Evolutionary conservation across 163 green algal genomes (phyloP).

Genomic region (Scenedesmus sp.): DNA sequence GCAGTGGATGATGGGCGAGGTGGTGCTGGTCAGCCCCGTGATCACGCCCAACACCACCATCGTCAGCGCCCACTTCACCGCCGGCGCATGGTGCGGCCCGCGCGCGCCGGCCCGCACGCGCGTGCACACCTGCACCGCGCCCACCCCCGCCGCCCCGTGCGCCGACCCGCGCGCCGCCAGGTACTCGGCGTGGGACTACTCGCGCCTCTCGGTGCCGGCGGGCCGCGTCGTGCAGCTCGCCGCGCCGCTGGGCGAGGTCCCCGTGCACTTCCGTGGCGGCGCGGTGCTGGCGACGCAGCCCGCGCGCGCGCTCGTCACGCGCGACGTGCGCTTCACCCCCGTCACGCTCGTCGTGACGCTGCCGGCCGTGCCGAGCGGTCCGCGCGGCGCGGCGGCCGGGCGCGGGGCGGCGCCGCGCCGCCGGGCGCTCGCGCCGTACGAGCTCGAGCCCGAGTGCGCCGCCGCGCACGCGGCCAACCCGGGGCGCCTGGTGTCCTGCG

Average conservation of each 20-base stretch:
- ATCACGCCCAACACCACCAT: conserved; percentile 10
- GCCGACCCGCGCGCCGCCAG: neutral
- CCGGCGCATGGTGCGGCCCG: neutral
- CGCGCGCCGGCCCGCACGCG: too few species aligned
- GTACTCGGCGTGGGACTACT: conserved; percentile 42
- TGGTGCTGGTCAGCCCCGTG: conserved; percentile 19
- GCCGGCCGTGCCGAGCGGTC: neutral
- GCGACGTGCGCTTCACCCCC: conserved; percentile 8
- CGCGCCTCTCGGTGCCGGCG: neutral
- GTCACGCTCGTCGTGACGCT: conserved; percentile 36
- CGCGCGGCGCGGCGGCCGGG: neutral
- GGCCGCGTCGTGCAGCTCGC: neutral
- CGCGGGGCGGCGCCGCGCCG: too few species aligned
- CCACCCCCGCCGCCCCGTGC: neutral
- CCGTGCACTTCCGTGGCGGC: conserved; percentile 32
- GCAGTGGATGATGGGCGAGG: conserved; percentile 38
- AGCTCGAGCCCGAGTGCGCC: conserved; percentile 11
- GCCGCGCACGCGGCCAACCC: conserved; percentile 5
- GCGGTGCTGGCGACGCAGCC: conserved; percentile 37
- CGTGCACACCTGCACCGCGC: neutral
- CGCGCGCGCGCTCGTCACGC: conserved; percentile 17
- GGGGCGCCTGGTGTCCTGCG: conserved; percentile 27
- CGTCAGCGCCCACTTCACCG: conserved; percentile 20
- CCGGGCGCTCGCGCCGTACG: conserved; percentile 26
- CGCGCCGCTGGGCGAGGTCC: conserved; percentile 26